phyloP scores from a whole-genome alignment of 345 rosid species.

The Hibiscus tridactylites region DNA sequence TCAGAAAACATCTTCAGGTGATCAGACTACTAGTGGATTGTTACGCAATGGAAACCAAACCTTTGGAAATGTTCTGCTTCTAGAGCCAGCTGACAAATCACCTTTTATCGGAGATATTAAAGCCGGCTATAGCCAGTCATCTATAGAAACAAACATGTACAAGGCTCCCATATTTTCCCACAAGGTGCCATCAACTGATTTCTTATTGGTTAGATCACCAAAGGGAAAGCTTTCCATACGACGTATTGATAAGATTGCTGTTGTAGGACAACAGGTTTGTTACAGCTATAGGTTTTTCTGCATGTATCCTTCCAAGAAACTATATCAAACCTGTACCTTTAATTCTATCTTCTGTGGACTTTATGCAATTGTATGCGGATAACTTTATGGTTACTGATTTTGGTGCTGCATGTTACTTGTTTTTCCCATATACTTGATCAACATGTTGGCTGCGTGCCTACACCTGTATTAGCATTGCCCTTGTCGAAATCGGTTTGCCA shows the following conservation, averaged over 20 bases:
- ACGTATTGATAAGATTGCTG: constrained; percentile 83
- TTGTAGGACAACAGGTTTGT: constrained; percentile 93
- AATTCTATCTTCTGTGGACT: not conserved
- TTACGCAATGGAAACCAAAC: constrained; percentile 48
- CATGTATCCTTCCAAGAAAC: not conserved
- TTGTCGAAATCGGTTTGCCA: not conserved
- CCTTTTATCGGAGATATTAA: constrained; percentile 95
- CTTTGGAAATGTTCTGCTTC: constrained; percentile 59
- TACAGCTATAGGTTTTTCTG: not conserved
- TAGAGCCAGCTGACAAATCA: constrained; percentile 85
- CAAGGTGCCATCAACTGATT: constrained; percentile 78
- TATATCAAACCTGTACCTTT: not conserved
- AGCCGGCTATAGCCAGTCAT: constrained; percentile 72
- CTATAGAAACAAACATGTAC: constrained; percentile 91
- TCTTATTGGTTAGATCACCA: constrained; percentile 80
- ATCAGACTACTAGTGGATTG: constrained; percentile 48
- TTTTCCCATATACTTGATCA: not conserved
- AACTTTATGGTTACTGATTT: not conserved
- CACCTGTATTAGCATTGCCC: not conserved
- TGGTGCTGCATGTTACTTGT: not conserved
- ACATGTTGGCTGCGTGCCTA: not conserved
- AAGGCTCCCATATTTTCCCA: constrained; percentile 85
- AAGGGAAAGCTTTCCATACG: constrained; percentile 92
- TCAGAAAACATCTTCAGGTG: constrained; percentile 71
- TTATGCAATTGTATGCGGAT: not conserved